phyloP scores from a whole-genome alignment of 2,329 filamentous ascomycete genomes.

The Fusarium siculi region DNA sequence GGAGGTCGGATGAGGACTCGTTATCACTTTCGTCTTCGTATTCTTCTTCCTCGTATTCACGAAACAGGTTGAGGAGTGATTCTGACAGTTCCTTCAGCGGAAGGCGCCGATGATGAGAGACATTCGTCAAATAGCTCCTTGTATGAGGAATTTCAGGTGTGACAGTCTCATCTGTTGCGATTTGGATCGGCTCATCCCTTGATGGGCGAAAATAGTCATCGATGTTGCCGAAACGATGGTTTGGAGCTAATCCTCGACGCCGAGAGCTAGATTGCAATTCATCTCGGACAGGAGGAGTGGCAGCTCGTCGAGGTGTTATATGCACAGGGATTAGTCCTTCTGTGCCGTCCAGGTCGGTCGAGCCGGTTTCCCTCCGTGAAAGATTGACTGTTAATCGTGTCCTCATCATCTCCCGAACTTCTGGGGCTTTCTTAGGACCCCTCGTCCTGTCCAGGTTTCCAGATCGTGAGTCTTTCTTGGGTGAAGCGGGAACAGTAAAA shows the following conservation, averaged over 20 bases:
- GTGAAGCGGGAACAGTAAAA: not conserved
- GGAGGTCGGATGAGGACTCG: not conserved
- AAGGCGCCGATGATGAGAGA: conserved; percentile 19
- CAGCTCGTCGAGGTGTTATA: conserved; percentile 33
- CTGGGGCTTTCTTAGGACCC: not conserved
- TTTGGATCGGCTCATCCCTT: conserved; percentile 44
- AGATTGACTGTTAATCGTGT: conserved; percentile 48
- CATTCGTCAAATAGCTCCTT: conserved; percentile 3
- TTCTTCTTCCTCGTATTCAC: conserved; percentile 33
- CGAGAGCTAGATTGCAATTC: not conserved
- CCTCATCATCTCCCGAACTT: conserved; percentile 40
- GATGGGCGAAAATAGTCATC: conserved; percentile 46
- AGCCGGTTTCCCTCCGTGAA: conserved; percentile 46
- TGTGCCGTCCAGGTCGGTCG: conserved; percentile 44
- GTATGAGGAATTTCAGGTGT: conserved; percentile 33
- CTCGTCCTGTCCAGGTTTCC: not conserved
- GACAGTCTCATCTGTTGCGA: conserved; percentile 51
- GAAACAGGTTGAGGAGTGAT: conserved; percentile 33
- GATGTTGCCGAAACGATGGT: conserved; percentile 42
- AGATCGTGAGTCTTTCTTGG: not conserved
- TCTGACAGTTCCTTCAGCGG: conserved; percentile 41
- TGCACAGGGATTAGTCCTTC: conserved; percentile 40
- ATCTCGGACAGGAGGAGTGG: conserved; percentile 1
- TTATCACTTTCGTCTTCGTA: conserved; percentile 20
- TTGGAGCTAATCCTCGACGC: conserved; percentile 5